Evolutionary conservation across 2,329 filamentous ascomycete species (phyloP), one percentile per base, ranked within the genome.

Genomic region (Penicillium sp.): DNA sequence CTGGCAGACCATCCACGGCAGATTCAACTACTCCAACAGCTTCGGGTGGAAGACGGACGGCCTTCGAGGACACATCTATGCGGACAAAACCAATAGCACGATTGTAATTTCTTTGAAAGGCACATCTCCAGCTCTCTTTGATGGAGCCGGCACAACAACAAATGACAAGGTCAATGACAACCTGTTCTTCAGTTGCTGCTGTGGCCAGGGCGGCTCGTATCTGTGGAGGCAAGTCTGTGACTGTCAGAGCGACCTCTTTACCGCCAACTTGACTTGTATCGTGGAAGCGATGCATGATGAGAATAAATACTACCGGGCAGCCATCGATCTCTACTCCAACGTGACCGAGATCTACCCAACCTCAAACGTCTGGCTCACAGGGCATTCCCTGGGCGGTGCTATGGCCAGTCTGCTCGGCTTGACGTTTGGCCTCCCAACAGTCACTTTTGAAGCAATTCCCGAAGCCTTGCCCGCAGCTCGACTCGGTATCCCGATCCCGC

Each of bases 101-200:
- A 83, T 98, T 54, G 87, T 98, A 43, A 95, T 98, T 64, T 93
- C 92, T 5, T 78, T 99, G 57, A 99, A 99, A 78, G 95, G 94
- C 55, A 97, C 93, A 0, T 91, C 89, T 1, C 86, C 89, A 2
- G 94, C 95, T 13, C 88, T 98, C 3, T 98, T 97, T 72, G 94
- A 98, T 74, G 95, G 95, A n/a, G 90, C 94, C 39, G 94, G 93
- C 53, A 98, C 95, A 1, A 98, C 94, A 0, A 96, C 92, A 27
- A 96, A 96, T 67, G 95, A 99, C 79, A 99, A 99, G 79, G 82
- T 93, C 70, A 99, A 98, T 74, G 95, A 99, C 77, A 99, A 99
- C 73, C 82, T 99, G 10, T 96, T 96, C 77, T 97, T 97, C 79
- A 96, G 93, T 72, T 99, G 95, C 78, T 99, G 95, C 76, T 99